Evolutionary conservation across 2,329 filamentous ascomycete species (phyloP), one percentile per base, ranked within the genome.

Genomic region (Camillea tinctor): DNA sequence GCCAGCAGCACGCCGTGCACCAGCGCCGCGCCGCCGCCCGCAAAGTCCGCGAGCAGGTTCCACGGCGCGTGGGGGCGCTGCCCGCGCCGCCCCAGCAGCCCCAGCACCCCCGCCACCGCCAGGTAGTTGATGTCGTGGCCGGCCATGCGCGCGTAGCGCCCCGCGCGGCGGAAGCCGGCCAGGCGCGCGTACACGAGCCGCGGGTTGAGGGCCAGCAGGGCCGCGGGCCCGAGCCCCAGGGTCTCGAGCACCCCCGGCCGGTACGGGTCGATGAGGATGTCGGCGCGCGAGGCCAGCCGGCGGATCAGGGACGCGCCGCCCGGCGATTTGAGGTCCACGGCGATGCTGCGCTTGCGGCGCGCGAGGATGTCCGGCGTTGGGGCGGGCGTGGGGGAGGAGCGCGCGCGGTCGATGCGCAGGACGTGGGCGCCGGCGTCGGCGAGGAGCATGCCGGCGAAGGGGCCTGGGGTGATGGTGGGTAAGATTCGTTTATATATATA

Each of bases 121-220:
- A 98, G 88, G 76, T 98, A 98, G 73, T 98, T 97, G 74, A 97
- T 97, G 73, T 97, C 93, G 73, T 97, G 93, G 51, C 93, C 93
- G 0, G 93, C 93, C 93, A 97, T 97, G 69, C 84, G 78, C 53
- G 84, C 85, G 76, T 97, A 98, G 69, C 87, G 88, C 0, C 93
- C 94, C 76, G 96, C 92, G 48, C 93, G 83, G 13, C 94, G 83
- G 75, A 97, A 98, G 0, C 94, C 94, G 2, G 93, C 95, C 84
- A 98, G 89, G 49, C 94, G 88, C 7, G 85, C 92, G 59, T 96
- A 87, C 57, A 98, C 86, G 1, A 98, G 78, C 0, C 88, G 81
- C 11, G 88, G 89, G 74, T 97, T 97, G 19, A 84, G 72, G 22
- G 76, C 79, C 24, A 87, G 78, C 7, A 97, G 81, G 1, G 84